Evolutionary conservation across 805 yeast species (phyloP).

Genomic region (Saturnispora serradocipensis): DNA sequence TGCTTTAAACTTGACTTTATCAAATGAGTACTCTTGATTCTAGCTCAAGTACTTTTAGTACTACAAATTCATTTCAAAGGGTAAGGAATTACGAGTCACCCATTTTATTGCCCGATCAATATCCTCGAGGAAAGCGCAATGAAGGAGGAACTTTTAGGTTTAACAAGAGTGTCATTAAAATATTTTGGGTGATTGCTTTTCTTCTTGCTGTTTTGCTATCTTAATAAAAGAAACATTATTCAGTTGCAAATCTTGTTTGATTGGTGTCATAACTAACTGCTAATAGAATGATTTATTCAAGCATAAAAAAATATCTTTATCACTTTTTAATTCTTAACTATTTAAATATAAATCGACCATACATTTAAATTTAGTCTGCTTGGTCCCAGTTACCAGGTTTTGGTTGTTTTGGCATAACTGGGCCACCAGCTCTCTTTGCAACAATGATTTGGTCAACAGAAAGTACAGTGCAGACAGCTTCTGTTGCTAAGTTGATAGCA

Average conservation of each 20-base stretch:
- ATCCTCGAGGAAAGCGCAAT: neutral
- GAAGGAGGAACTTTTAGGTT: neutral
- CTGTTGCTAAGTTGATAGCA: slow-evolving; percentile 90
- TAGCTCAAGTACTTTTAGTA: neutral
- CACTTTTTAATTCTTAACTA: neutral
- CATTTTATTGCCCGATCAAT: neutral
- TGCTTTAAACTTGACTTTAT: neutral
- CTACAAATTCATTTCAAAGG: neutral
- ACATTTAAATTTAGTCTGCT: slow-evolving; percentile 45
- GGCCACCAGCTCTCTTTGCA: slow-evolving; percentile 99
- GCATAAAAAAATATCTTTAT: neutral
- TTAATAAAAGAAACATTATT: neutral
- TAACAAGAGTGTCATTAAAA: neutral
- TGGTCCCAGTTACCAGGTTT: slow-evolving; percentile 95
- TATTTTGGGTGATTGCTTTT: neutral
- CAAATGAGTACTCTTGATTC: neutral
- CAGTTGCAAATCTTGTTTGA: neutral
- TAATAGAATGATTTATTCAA: neutral
- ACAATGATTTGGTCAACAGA: slow-evolving; percentile 95
- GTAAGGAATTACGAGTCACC: neutral
- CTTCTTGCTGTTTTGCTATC: neutral
- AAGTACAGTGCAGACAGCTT: slow-evolving; percentile 83
- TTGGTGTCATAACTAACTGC: neutral
- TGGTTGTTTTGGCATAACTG: slow-evolving; percentile 76
- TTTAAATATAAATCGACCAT: neutral